Percentiles rank a stretch among this genome's conserved stretches.
Evolutionary conservation across 306 rosid genomes (phyloP).

Genomic region (Quercus gilva): DNA sequence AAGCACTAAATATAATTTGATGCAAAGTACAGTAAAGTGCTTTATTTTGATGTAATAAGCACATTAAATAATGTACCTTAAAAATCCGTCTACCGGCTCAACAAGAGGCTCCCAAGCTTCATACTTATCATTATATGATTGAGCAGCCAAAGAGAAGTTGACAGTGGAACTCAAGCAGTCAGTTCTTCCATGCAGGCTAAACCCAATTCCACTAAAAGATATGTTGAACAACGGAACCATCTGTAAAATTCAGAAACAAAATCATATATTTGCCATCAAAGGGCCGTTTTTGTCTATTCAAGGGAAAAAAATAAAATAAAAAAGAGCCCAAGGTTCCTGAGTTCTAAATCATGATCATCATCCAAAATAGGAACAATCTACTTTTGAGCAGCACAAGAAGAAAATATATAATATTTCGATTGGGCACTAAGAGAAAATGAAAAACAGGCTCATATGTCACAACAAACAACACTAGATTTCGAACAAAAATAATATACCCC

Average conservation of each 20-base stretch:
- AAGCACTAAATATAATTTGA: background rate
- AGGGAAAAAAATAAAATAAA: too few species aligned
- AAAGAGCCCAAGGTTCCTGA: background rate
- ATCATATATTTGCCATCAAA: background rate
- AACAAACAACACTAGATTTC: background rate
- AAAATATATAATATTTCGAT: background rate
- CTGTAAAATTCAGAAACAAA: conserved; percentile 43
- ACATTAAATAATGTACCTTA: conserved; percentile 48
- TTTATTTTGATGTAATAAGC: background rate
- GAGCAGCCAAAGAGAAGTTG: conserved; percentile 78
- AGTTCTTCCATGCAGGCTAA: conserved; percentile 71
- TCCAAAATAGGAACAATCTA: background rate
- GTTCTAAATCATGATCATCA: background rate
- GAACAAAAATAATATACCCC: background rate
- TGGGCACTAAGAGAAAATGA: background rate
- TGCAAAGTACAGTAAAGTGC: background rate
- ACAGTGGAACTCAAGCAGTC: conserved; percentile 68
- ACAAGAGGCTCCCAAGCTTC: conserved; percentile 98
- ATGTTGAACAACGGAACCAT: conserved; percentile 98
- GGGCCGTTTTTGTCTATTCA: background rate
- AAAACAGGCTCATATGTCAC: background rate
- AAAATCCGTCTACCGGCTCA: conserved; percentile 88
- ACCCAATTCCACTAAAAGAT: conserved; percentile 70
- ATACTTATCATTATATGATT: conserved; percentile 86
- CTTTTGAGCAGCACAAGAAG: background rate